Percentiles rank a stretch among this genome's conserved stretches.
Evolutionary conservation across 2,329 filamentous ascomycete genomes (phyloP).

Genomic region (Aspergillus udagawae): DNA sequence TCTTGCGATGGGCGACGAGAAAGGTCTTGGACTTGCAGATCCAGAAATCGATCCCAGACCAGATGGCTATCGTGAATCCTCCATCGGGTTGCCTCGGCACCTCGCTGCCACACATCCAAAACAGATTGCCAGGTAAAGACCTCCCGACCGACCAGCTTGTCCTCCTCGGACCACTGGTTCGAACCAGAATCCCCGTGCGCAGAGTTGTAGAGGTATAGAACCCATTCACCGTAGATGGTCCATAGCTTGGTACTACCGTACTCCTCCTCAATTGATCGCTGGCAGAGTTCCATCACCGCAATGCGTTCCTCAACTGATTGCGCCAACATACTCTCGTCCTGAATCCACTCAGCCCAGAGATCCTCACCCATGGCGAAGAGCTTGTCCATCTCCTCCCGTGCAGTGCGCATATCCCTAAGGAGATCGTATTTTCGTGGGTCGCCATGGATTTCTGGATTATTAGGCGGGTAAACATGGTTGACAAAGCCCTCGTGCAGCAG

Average conservation of each 20-base stretch:
- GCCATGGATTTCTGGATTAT: slow-evolving; percentile 42
- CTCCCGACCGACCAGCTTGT: slow-evolving; percentile 54
- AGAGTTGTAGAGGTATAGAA: slow-evolving; percentile 53
- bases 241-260: slow-evolving; percentile 59
- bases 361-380: slow-evolving; percentile 61
- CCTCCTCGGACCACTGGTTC: slow-evolving; percentile 51
- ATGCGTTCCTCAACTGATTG: slow-evolving; percentile 54
- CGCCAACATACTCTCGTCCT: slow-evolving; percentile 58
- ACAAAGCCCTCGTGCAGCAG: slow-evolving; percentile 46
- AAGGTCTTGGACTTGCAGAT: slow-evolving; percentile 52
- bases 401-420: slow-evolving; percentile 43
- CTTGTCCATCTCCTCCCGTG: slow-evolving; percentile 57
- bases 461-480: slow-evolving; percentile 45
- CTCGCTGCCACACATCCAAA: slow-evolving; percentile 54
- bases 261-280: slow-evolving; percentile 58
- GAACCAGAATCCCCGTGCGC: slow-evolving; percentile 41
- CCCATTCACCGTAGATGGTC: slow-evolving; percentile 60
- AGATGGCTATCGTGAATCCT: slow-evolving; percentile 58
- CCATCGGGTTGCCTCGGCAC: slow-evolving; percentile 55
- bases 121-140: slow-evolving; percentile 56
- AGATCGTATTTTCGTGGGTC: slow-evolving; percentile 45
- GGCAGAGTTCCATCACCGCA: slow-evolving; percentile 56
- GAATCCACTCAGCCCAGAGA: slow-evolving; percentile 60
- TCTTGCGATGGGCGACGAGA: slow-evolving; percentile 45
- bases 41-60: slow-evolving; percentile 59